Base-by-base conservation (phyloP, 352 stramenopile species). In the Phytopythium kandeliae region DNA sequence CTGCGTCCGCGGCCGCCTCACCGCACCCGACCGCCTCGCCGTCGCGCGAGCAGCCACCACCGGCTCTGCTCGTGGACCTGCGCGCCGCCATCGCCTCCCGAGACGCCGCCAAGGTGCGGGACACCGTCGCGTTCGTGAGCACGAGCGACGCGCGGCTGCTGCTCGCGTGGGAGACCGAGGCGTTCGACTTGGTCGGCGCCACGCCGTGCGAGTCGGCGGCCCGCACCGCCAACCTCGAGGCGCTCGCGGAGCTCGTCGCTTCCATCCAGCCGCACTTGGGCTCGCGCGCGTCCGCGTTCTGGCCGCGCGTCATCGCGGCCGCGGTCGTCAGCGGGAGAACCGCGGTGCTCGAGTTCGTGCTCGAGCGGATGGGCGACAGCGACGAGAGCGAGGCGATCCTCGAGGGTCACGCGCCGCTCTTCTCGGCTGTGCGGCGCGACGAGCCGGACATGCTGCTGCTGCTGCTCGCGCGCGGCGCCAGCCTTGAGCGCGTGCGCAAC, bases 121-220 rank as follows among this genome's bases (percentile, higher is more conserved):
- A 26, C 4, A 12, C 17, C 9, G 7, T 44, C 2, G 21, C 37
- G 9, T 4, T 24, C 44, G 44, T 16, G 34, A 38, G 13, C 1
- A 19, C 1, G 12, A 38, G 34, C 34, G 42, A 48, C n/a, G 26
- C 42, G 42, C 21, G 35, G 31, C 5, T 28, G 24, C 42, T 16
- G 42, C 15, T 24, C 42, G 16, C 42, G 42, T 48, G 24, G 42
- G 34, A 38, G 34, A 38, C 34, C 13, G 34, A 38, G 10, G 19
- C 34, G 34, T 38, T 38, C 34, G 34, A 16, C 5, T 33, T 33
- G 28, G 5, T 33, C 5, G 28, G 10, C 28, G 28, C 28, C 5
- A 44, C 37, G 37, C 37, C 37, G 37, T 44, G 37, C 37, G 37
- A 44, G 37, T 13, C 25, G 12, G 37, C 37, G 15, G 37, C 37